Evolutionary conservation across 2,329 filamentous ascomycete species (phyloP), one percentile per base, ranked within the genome.

Genomic region (Endoconidiophora polonica): DNA sequence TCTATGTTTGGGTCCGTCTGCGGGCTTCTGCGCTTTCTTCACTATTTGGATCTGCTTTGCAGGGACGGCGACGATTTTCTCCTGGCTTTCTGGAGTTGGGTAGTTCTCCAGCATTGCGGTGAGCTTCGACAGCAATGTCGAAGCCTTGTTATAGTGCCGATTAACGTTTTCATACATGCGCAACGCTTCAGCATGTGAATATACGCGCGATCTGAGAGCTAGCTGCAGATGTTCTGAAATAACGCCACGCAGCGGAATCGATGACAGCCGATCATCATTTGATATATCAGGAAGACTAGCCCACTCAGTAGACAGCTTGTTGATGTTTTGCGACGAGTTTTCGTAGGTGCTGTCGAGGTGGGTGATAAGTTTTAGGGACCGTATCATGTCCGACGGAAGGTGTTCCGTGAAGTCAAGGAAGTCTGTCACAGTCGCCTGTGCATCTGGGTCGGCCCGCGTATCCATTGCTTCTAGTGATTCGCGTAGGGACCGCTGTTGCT

Each of bases 381-480:
- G 75, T 54, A 73, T 68, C 58, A 83, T 73, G 59, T 83, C 79
- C 46, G 77, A 75, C 9, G 79, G 77, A 1, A 83, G 71, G 62
- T 82, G 80, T 61, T 83, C 79, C 57, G 77, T 81, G 56, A 78
- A 79, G 60, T 82, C 78, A 60, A 82, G 73, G 59, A 81, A 82
- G 61, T 82, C 78, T 53, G 76, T 80, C 16, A 81, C 73, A n/a
- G 77, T 81, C 5, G 79, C 77, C 57, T 81, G 77, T 23, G 76
- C 76, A 65, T 83, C 79, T 4, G 78, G 78, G 55, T 82, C 78
- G 48, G 71, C 69, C 56, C 73, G 73, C 60, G 72, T 65, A 52
- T 68, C 66, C 54, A 75, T 66, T 1, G 69, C 62, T 51, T 64
- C 64, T 51, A 71, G 63, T 4, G 61, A 57, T 55, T 63, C 56